These are phyloP conservation scores for Russula sp. DNA, from an alignment of 768 basidiomycete species.

Conservation along the genomic window DNA sequence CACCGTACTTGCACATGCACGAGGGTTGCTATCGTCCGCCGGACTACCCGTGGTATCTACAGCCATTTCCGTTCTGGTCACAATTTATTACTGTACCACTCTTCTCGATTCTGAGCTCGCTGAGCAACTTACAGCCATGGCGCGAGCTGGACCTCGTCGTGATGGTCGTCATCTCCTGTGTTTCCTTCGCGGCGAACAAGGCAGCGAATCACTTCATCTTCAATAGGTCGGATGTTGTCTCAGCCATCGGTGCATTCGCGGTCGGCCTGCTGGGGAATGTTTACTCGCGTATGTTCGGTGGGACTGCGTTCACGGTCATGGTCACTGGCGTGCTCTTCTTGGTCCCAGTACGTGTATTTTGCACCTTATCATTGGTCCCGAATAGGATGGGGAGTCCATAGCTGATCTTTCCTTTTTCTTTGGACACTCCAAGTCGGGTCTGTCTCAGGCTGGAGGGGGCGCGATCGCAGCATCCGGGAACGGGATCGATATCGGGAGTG, in stretches of 20 bases:
- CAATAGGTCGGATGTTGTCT: conserved; percentile 79
- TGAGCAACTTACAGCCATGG: conserved; percentile 76
- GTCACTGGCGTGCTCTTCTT: conserved; percentile 85
- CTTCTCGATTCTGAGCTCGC: conserved; percentile 68
- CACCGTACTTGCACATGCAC: conserved; percentile 48
- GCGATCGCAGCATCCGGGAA: conserved; percentile 70
- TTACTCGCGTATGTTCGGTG: conserved; percentile 78
- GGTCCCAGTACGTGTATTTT: conserved; percentile 62
- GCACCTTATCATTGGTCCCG: conserved; percentile 2
- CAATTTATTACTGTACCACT: conserved; percentile 71
- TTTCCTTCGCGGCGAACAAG: conserved; percentile 75
- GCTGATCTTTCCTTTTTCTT: conserved; percentile 7
- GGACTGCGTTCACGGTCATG: conserved; percentile 89
- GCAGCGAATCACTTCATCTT: conserved; percentile 82
- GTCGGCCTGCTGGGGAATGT: conserved; percentile 76
- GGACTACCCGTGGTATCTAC: conserved; percentile 71
- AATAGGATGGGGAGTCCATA: background rate
- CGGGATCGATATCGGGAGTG: conserved; percentile 79
- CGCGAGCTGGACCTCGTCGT: conserved; percentile 68
- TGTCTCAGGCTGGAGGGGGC: conserved; percentile 76
- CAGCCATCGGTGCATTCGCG: conserved; percentile 81
- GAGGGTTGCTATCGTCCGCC: conserved; percentile 70
- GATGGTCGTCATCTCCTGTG: conserved; percentile 83
- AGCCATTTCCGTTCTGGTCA: conserved; percentile 76
- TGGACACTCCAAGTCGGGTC: conserved; percentile 55